Base-by-base conservation (phyloP, 2,329 filamentous ascomycete genomes). In the Botryotinia convoluta region DNA sequence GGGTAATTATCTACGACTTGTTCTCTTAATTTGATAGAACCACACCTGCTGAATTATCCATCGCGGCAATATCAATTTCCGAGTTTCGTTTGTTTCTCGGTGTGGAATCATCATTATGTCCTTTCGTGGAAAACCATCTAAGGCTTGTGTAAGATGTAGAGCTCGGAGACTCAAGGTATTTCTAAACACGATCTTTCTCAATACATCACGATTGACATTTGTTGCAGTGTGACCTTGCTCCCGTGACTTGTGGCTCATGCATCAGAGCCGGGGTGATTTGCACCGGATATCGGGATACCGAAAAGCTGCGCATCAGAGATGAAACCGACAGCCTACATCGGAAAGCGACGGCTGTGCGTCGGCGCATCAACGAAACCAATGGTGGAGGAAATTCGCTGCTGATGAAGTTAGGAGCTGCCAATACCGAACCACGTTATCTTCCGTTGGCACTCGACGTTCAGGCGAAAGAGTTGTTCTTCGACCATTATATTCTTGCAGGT, bases 71-170 rank as follows among this genome's bases (percentile, higher is more conserved):
- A 54, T n/a, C 26, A 54, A n/a, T 16, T 54, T 54, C 48, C 48
- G 48, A 51, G 26, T 51, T n/a, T n/a, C 26, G 48, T 54, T 54
- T 6, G 48, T 6, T 7, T 54, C 16, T 42, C 22, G 60, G 37
- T 20, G 12, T 18, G 37, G 26, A 29, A n/a, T 39, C 16, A 62
- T 51, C 57, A 51, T 45, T 4, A 73, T 70, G 65, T 22, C 37
- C 32, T 73, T 73, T 35, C 45, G 74, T 48, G 73, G 75, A n/a
- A 74, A 69, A 35, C 73, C 48, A 18, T 77, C 74, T 18, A 76
- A 75, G 65, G 74, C 76, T 26, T 76, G 75, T 42, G 42, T 72
- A 54, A 69, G 75, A 71, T 78, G 77, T 59, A 74, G 76, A 71
- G 73, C 32, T 37, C 71, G 76, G 67, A 73, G 74, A 71, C 57